Evolutionary conservation across 495 filamentous ascomycete species (phyloP), one percentile per base, ranked within the genome.

Genomic region (Xylaria longipes): DNA sequence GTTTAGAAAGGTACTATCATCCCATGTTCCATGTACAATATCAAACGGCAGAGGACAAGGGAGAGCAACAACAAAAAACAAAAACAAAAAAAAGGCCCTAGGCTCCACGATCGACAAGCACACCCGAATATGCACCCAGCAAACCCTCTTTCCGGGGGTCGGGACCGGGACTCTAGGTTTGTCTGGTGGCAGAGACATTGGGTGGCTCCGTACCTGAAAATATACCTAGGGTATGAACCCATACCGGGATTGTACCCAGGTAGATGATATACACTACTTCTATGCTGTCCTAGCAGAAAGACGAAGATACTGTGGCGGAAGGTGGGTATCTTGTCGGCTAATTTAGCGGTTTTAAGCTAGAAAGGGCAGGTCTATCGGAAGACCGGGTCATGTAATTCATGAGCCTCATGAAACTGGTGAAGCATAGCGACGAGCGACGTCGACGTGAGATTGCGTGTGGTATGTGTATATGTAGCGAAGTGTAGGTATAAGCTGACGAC

Each of bases 71-170:
- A n/a, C n/a, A n/a, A n/a, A n/a, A n/a, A n/a, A n/a, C n/a, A n/a
- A n/a, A n/a, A n/a, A n/a, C 9, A 67, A 54, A 43, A 9, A 39
- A 60, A 46, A 20, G 9, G 25, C 62, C 20, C 20, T 27, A 65
- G 62, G 62, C 41, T 65, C 43, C 62, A 65, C 41, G 62, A 65
- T 65, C 62, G 22, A 65, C 62, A 31, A 65, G 1, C 33, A 25
- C 60, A 39, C n/a, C 60, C 37, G 60, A 43, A 62, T 27, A 62
- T 43, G 60, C 60, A 61, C 35, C 57, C 60, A 62, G 11, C 11
- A 12, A 62, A 60, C 37, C 57, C 31, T 37, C 31, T 43, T 43
- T 43, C 60, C 37, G 37, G 60, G 60, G 60, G 60, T 46, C 62
- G 62, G 41, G 39, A 65, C 62, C 41, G 25, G 22, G 50, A 37